Evolutionary conservation across 2,329 filamentous ascomycete species (phyloP), one percentile per base, ranked within the genome.

Genomic region (Neophaeococcomyces aloes): DNA sequence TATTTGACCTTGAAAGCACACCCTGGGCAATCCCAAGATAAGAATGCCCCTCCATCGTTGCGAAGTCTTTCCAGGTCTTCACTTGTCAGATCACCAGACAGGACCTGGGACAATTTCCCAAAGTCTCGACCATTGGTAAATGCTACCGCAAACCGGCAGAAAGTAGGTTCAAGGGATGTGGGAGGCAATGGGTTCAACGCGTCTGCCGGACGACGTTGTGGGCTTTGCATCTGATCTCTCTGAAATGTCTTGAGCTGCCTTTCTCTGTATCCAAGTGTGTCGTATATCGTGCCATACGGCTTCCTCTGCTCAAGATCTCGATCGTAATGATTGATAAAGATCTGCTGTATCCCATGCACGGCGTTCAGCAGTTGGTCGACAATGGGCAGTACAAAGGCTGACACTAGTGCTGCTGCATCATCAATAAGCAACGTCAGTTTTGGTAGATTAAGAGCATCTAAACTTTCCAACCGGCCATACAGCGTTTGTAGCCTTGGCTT

Each of bases 401-500:
- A 44, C 3, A 48, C 38, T 10, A 50, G 23, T 2, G 34, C 43
- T 23, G 53, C 51, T 13, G 53, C 48, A 31, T 47, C 41, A 33
- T 54, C 48, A 14, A 53, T 47, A 7, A 55, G 42, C n/a, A 49
- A 43, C 10, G 50, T 44, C 10, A 55, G 43, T 8, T 54, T 43
- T 7, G 42, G 18, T 18, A 49, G 51, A 19, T 48, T 44, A 15
- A 55, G 31, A 3, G 43, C 48, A 2, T 39, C 25, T 18, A 55
- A 40, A 3, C 42, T 38, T 33, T 43, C 31, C 10, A 53, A 25
- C 18, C 52, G 48, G 13, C 18, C n/a, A 14, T 48, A 45, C 19
- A 55, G 46, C 13, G 51, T 48, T 15, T 45, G 29, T 5, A 67
- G 36, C 52, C 53, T n/a, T 18, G 53, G 49, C 36, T 49, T 43